Conservation (phyloP, 805 yeast species). For the Candida taoyuanica region DNA sequence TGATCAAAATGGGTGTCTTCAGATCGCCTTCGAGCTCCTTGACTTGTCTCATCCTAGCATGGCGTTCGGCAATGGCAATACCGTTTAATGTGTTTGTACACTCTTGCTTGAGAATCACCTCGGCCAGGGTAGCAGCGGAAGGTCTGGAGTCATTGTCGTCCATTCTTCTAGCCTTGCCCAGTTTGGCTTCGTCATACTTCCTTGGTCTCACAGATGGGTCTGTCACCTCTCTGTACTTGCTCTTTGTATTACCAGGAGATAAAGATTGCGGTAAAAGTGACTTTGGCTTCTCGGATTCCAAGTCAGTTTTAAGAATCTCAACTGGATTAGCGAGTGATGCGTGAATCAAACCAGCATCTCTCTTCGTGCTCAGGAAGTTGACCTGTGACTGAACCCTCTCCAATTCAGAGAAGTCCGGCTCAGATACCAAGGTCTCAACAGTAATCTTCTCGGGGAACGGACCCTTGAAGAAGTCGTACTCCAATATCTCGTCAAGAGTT, state of each 20-base stretch:
- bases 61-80: slow-evolving; percentile 40
- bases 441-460: slow-evolving; percentile 72
- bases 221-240: slow-evolving; percentile 67
- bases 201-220: slow-evolving; percentile 25
- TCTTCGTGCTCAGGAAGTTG: slow-evolving; percentile 64
- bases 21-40: slow-evolving; percentile 9
- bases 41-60: slow-evolving; percentile 34
- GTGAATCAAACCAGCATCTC: slow-evolving; percentile 55
- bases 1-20: slow-evolving; percentile 63
- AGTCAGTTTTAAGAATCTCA: slow-evolving; percentile 62
- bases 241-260: slow-evolving; percentile 88
- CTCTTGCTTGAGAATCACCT: slow-evolving; percentile 37
- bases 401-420: slow-evolving; percentile 56
- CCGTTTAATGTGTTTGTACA: slow-evolving; percentile 43
- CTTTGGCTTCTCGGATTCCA: slow-evolving; percentile 62
- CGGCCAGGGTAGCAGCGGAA: slow-evolving; percentile 21
- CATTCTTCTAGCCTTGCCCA: slow-evolving; percentile 34
- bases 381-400: slow-evolving; percentile 56
- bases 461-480: slow-evolving; percentile 83
- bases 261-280: slow-evolving; percentile 80
- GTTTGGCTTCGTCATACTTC: slow-evolving; percentile 31
- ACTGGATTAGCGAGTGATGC: slow-evolving; percentile 53
- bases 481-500: slow-evolving; percentile 68
- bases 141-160: slow-evolving; percentile 31
- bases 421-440: slow-evolving; percentile 53